These are phyloP conservation scores for Botrytis squamosa DNA, from an alignment of 2,329 filamentous ascomycete species.

Conservation along the genomic window DNA sequence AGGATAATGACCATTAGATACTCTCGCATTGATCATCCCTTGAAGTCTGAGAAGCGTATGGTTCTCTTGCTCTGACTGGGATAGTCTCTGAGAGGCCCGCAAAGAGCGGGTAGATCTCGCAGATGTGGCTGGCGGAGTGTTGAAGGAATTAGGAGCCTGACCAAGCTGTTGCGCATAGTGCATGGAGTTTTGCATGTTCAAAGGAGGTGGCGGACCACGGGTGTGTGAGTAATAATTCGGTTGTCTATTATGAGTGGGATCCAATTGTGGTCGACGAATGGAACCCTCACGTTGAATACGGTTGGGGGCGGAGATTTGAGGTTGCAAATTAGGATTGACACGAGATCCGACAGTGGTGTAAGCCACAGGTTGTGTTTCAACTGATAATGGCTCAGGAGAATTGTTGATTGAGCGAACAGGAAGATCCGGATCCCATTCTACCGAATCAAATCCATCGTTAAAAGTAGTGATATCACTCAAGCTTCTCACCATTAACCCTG, in stretches of 20 bases:
- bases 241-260: slow-evolving; percentile 29
- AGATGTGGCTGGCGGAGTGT: slow-evolving; percentile 17
- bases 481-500: not conserved
- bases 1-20: not conserved
- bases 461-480: not conserved
- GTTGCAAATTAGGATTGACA: slow-evolving; percentile 36
- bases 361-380: slow-evolving; percentile 35
- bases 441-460: slow-evolving; percentile 36
- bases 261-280: slow-evolving; percentile 33
- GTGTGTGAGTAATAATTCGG: slow-evolving; percentile 28
- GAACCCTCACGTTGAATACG: slow-evolving; percentile 40
- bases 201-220: slow-evolving; percentile 30
- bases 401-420: slow-evolving; percentile 29
- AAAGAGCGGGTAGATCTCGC: slow-evolving; percentile 17
- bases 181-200: slow-evolving; percentile 37
- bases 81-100: slow-evolving; percentile 10
- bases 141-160: slow-evolving; percentile 24
- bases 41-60: slow-evolving; percentile 20
- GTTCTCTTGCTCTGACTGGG: slow-evolving; percentile 23
- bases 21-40: slow-evolving; percentile 16
- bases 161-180: slow-evolving; percentile 37
- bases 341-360: slow-evolving; percentile 41
- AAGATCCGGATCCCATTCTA: slow-evolving; percentile 38
- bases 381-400: slow-evolving; percentile 36
- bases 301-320: slow-evolving; percentile 38